Evolutionary conservation across 164 flowering plant species (phyloP).

Genomic region (Berberis thunbergii): DNA sequence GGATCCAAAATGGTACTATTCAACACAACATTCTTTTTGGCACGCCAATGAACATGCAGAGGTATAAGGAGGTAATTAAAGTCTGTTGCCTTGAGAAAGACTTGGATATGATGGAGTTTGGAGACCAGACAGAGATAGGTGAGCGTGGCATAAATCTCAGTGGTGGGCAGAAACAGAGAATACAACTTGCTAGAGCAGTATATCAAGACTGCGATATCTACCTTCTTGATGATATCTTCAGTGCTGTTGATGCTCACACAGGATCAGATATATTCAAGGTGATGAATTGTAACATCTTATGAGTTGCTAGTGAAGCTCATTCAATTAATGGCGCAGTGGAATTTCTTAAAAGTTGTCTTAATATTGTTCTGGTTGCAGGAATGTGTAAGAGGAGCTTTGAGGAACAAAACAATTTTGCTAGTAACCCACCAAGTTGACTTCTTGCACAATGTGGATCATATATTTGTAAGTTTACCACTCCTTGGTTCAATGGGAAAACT

Average conservation of each 20-base stretch:
- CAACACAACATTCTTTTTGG: conserved; percentile 87
- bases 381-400: too few relatives aligned
- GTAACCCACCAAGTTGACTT: too few relatives aligned
- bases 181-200: conserved; percentile 96
- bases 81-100: conserved; percentile 89
- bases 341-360: neutral
- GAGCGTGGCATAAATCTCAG: conserved; percentile 99
- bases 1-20: conserved; percentile 38
- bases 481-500: neutral
- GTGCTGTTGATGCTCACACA: conserved; percentile 50
- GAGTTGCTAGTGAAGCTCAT: neutral
- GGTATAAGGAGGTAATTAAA: conserved; percentile 58
- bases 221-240: conserved; percentile 2
- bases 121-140: conserved; percentile 99
- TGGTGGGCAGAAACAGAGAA: conserved; percentile 98
- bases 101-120: conserved; percentile 97
- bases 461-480: conserved; percentile 34
- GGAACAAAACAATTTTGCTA: too few relatives aligned
- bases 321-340: too few relatives aligned
- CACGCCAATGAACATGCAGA: conserved; percentile 53
- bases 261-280: conserved; percentile 96
- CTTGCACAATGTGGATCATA: conserved; percentile 4
- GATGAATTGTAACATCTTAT: neutral
- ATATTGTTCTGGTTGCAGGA: conserved; percentile 37
- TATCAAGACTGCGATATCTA: conserved; percentile 92